A percentile compares a stretch with the other conserved stretches of the same genome.
These are phyloP conservation scores for Collybia sp. DNA, from an alignment of 768 basidiomycete species.

Conservation along the genomic window DNA sequence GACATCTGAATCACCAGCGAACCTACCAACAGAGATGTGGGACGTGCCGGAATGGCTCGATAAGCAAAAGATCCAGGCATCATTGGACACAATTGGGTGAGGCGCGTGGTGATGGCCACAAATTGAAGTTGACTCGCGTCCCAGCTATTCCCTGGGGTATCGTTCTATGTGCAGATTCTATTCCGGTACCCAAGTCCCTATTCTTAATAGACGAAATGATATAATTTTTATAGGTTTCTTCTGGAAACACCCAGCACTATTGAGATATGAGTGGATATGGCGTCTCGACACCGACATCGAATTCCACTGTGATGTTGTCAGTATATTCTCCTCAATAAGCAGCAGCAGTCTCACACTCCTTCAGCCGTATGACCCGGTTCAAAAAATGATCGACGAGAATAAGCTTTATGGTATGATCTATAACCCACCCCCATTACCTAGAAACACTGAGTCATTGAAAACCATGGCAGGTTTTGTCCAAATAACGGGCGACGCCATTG, in stretches of 20 bases:
- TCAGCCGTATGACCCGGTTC: slow-evolving; percentile 23
- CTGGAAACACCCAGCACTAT: slow-evolving; percentile 21
- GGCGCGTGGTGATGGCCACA: not conserved
- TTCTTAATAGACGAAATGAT: not conserved
- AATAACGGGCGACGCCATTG: slow-evolving; percentile 17
- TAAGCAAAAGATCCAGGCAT: slow-evolving; percentile 14
- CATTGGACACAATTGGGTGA: slow-evolving; percentile 18
- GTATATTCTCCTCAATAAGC: slow-evolving; percentile 1
- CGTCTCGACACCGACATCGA: slow-evolving; percentile 24
- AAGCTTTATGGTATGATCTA: slow-evolving; percentile 19
- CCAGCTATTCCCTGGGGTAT: slow-evolving; percentile 21
- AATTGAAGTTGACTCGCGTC: not conserved
- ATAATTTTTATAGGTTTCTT: slow-evolving; percentile 17
- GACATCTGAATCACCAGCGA: slow-evolving; percentile 6
- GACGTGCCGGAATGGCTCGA: slow-evolving; percentile 18
- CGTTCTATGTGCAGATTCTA: slow-evolving; percentile 26
- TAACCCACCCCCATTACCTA: not conserved
- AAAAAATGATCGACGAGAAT: slow-evolving; percentile 15
- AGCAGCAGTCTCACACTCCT: not conserved
- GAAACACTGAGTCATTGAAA: not conserved
- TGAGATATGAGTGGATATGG: slow-evolving; percentile 23
- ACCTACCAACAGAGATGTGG: slow-evolving; percentile 18
- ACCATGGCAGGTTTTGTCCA: slow-evolving; percentile 19
- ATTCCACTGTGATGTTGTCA: slow-evolving; percentile 25
- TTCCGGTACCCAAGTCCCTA: slow-evolving; percentile 14